Percentiles rank a stretch among this genome's conserved stretches.
Evolutionary conservation across 108 stramenopile genomes (phyloP).

Genomic region (Discostella pseudostelligera): DNA sequence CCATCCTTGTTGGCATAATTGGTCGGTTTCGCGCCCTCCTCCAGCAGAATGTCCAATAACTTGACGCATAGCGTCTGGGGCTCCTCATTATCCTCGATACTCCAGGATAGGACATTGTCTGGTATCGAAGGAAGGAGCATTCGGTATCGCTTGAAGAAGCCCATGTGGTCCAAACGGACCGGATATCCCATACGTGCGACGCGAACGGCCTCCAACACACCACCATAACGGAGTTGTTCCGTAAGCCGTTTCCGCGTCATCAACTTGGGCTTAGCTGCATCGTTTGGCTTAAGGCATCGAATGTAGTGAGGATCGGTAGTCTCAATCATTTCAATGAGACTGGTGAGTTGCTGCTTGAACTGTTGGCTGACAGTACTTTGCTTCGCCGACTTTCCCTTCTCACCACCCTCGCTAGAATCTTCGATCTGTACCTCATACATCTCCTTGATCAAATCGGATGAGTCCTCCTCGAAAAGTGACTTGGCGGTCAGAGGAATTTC

Average conservation of each 20-base stretch:
- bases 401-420: constrained; percentile 45
- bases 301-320: constrained; percentile 99
- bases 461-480: constrained; percentile 85
- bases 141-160: constrained; percentile 90
- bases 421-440: constrained; percentile 70
- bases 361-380: constrained; percentile 91
- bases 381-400: constrained; percentile 47
- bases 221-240: constrained; percentile 97
- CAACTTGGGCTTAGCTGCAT: constrained; percentile 81
- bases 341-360: constrained; percentile 90
- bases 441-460: constrained; percentile 70
- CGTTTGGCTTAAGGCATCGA: constrained; percentile 98
- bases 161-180: constrained; percentile 88
- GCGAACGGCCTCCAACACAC: constrained; percentile 99
- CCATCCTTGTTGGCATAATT: constrained; percentile 60
- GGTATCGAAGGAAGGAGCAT: constrained; percentile 76
- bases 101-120: constrained; percentile 67
- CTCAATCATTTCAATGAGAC: constrained; percentile 86
- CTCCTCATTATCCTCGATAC: constrained; percentile 68
- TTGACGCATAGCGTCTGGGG: constrained; percentile 78
- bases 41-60: constrained; percentile 64
- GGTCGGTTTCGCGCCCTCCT: constrained; percentile 66
- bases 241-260: constrained; percentile 83
- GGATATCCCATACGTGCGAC: constrained; percentile 99
- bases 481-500: constrained; percentile 89